Percentiles rank a stretch among this genome's conserved stretches.
phyloP scores from a whole-genome alignment of 192 early-diverging fungal genomes.

The Endogone sp. region DNA sequence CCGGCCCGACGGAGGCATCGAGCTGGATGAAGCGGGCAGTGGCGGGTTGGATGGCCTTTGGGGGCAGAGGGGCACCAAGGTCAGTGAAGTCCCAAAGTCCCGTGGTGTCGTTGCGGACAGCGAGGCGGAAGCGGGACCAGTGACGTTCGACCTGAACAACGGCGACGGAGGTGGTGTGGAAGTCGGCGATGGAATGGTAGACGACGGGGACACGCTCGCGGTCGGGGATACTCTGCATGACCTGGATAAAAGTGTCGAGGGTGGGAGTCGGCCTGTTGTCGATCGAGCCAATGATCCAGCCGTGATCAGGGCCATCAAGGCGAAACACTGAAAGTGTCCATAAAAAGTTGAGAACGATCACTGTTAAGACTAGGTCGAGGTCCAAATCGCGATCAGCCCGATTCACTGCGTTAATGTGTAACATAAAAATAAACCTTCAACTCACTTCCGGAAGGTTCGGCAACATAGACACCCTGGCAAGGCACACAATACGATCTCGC shows the following conservation, averaged over 20 bases:
- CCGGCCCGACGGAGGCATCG: constrained; percentile 58
- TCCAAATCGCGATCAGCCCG: too few species aligned
- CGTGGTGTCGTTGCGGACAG: constrained; percentile 66
- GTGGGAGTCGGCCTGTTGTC: constrained; percentile 69
- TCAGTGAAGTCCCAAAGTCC: constrained; percentile 75
- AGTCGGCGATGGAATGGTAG: constrained; percentile 73
- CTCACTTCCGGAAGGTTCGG: constrained; percentile 50
- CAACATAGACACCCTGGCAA: constrained; percentile 77
- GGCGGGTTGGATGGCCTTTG: constrained; percentile 48
- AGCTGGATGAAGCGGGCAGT: constrained; percentile 64
- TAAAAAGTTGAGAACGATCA: background rate
- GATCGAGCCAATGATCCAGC: constrained; percentile 74
- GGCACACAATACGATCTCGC: constrained; percentile 65
- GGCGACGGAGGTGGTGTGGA: constrained; percentile 66
- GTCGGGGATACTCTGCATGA: constrained; percentile 70
- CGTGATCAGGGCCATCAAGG: constrained; percentile 64
- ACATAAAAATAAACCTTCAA: too few species aligned
- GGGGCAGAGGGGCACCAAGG: constrained; percentile 57
- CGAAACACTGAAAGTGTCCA: constrained; percentile 51
- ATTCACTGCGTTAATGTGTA: too few species aligned
- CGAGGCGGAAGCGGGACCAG: constrained; percentile 70
- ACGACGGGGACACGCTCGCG: constrained; percentile 73
- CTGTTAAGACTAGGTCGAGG: too few species aligned
- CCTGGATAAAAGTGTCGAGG: constrained; percentile 73
- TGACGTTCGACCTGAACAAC: constrained; percentile 70